Evolutionary conservation across 202 grass and related monocot species (phyloP).

Genomic region (Schoenoplectus tabernaemontani): DNA sequence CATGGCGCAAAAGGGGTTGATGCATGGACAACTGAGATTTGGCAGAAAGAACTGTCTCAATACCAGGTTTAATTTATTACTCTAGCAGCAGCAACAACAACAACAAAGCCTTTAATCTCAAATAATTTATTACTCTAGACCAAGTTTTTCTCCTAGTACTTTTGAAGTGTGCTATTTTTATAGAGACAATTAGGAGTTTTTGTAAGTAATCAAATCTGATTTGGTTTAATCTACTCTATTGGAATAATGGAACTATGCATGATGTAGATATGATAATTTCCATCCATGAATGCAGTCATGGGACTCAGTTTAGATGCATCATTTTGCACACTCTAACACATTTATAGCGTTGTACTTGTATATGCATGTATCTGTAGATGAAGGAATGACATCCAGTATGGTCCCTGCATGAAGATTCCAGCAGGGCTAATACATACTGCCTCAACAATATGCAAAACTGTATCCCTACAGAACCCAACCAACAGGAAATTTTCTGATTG

Average conservation of each 20-base stretch:
- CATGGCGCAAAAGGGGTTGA: conserved; percentile 65
- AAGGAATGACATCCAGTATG: neutral
- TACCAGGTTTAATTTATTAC: conserved; percentile 86
- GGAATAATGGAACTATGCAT: neutral
- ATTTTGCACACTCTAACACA: neutral
- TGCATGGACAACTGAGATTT: conserved; percentile 51
- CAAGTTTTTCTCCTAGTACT: neutral
- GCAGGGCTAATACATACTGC: neutral
- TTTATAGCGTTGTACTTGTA: neutral
- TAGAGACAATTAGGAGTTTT: neutral
- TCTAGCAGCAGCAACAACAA: no score
- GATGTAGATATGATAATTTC: neutral
- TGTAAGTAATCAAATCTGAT: neutral
- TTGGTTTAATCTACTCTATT: neutral
- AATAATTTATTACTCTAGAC: neutral
- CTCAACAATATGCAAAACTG: neutral
- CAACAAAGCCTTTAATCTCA: no score
- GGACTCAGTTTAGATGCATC: neutral
- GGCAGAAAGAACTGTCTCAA: conserved; percentile 55
- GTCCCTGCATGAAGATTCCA: neutral
- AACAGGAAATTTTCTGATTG: neutral
- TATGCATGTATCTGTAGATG: neutral
- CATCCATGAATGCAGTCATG: neutral
- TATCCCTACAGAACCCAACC: neutral
- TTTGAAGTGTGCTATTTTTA: neutral